phyloP scores from a whole-genome alignment of 306 rosid genomes.

The Castanea crenata region DNA sequence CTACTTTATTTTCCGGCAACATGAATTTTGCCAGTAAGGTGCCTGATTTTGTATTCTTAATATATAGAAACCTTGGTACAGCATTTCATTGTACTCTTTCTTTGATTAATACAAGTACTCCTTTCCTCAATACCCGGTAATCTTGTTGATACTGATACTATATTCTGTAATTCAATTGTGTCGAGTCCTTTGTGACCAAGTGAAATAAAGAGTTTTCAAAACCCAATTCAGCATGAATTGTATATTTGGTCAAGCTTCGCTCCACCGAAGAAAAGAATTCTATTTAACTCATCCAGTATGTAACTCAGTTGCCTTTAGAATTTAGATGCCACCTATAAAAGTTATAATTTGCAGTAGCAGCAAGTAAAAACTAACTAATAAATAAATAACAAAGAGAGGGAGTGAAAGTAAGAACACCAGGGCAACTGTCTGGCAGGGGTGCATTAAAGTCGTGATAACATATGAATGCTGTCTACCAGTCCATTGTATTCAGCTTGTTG shows the following conservation, averaged over 20 bases:
- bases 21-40: slow-evolving; percentile 29
- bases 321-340: no score
- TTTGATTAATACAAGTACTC: not conserved
- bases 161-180: not conserved
- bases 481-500: no score
- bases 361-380: no score
- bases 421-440: no score
- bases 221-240: not conserved
- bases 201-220: not conserved
- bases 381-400: no score
- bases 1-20: slow-evolving; percentile 16
- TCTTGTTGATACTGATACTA: not conserved
- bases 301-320: not conserved
- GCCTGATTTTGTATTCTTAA: slow-evolving; percentile 27
- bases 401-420: no score
- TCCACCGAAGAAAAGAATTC: not conserved
- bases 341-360: no score
- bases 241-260: not conserved
- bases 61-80: slow-evolving; percentile 21
- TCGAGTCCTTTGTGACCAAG: not conserved
- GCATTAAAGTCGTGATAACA: no score
- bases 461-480: no score
- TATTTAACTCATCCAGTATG: not conserved
- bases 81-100: slow-evolving; percentile 22
- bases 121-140: not conserved